Evolutionary conservation across 148 eudicot species (phyloP).

Genomic region (Amaranthus cruentus): DNA sequence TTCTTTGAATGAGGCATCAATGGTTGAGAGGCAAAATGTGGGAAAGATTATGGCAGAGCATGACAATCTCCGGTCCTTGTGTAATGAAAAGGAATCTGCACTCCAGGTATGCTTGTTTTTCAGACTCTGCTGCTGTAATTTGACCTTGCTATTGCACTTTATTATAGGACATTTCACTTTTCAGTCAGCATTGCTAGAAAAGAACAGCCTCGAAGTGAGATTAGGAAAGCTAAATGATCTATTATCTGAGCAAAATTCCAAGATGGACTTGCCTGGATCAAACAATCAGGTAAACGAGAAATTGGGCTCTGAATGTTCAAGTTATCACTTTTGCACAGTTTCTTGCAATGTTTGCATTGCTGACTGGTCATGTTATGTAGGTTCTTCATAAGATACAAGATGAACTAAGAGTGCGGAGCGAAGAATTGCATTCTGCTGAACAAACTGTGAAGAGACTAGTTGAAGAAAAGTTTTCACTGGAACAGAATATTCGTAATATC

Average conservation of each 20-base stretch:
- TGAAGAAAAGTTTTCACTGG: conserved; percentile 59
- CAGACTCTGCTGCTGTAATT: conserved; percentile 5
- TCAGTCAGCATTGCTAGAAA: conserved; percentile 68
- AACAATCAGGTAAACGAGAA: conserved; percentile 55
- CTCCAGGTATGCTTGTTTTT: conserved; percentile 52
- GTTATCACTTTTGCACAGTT: background rate
- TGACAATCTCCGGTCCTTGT: conserved; percentile 49
- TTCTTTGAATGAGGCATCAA: conserved; percentile 45
- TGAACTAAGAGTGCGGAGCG: conserved; percentile 59
- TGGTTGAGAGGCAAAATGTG: conserved; percentile 48
- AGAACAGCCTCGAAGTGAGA: conserved; percentile 55
- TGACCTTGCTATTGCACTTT: conserved; percentile 3
- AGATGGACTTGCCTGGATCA: conserved; percentile 58
- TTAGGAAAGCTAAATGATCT: conserved; percentile 49
- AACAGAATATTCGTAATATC: conserved; percentile 56
- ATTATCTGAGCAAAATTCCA: conserved; percentile 45
- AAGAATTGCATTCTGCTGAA: conserved; percentile 73
- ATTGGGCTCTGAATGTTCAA: background rate
- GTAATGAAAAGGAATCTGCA: conserved; percentile 63
- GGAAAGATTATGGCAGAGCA: conserved; percentile 45
- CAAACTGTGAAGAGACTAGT: conserved; percentile 59
- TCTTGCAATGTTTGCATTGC: conserved; percentile 10
- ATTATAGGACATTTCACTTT: conserved; percentile 5
- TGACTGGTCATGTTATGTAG: conserved; percentile 28
- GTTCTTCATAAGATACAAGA: conserved; percentile 59